A percentile compares a stretch with the other conserved stretches of the same genome.
phyloP scores from a whole-genome alignment of 768 basidiomycete species.

The Lepiota venenata region DNA sequence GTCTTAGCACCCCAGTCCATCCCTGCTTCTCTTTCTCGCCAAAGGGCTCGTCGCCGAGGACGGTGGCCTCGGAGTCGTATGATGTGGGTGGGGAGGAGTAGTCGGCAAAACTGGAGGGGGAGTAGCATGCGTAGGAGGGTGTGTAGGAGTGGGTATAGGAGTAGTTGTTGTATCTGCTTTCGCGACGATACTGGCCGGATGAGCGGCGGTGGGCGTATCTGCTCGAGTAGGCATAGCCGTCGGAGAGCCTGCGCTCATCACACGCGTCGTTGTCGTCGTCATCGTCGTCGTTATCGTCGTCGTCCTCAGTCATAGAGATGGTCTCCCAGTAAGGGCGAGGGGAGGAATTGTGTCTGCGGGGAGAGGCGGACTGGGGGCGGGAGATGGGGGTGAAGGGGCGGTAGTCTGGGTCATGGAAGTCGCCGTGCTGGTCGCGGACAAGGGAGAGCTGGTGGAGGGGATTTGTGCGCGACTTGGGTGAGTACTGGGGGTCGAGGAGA shows the following conservation, averaged over 20 bases:
- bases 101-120: slow-evolving; percentile 4
- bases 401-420: slow-evolving; percentile 19
- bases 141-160: slow-evolving; percentile 1
- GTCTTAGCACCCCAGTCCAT: slow-evolving; percentile 7
- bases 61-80: slow-evolving; percentile 3
- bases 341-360: not conserved
- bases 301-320: slow-evolving; percentile 4
- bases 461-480: slow-evolving; percentile 3
- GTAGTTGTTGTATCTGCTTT: not conserved
- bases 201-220: slow-evolving; percentile 9
- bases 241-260: slow-evolving; percentile 8
- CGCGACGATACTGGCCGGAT: slow-evolving; percentile 10
- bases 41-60: slow-evolving; percentile 2
- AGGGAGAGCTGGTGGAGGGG: not conserved
- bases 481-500: slow-evolving; percentile 17
- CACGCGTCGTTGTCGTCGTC: slow-evolving; percentile 9
- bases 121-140: not conserved
- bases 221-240: slow-evolving; percentile 11
- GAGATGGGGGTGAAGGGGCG: slow-evolving; percentile 15
- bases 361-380: not conserved
- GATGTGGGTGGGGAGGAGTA: slow-evolving; percentile 6
- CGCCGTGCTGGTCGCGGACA: slow-evolving; percentile 14
- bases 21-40: slow-evolving; percentile 9
- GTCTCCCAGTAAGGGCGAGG: slow-evolving; percentile 12
- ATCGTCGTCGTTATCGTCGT: not conserved